These are phyloP conservation scores for Candida sithepensis DNA, from an alignment of 805 yeast genomes.

Conservation along the genomic window DNA sequence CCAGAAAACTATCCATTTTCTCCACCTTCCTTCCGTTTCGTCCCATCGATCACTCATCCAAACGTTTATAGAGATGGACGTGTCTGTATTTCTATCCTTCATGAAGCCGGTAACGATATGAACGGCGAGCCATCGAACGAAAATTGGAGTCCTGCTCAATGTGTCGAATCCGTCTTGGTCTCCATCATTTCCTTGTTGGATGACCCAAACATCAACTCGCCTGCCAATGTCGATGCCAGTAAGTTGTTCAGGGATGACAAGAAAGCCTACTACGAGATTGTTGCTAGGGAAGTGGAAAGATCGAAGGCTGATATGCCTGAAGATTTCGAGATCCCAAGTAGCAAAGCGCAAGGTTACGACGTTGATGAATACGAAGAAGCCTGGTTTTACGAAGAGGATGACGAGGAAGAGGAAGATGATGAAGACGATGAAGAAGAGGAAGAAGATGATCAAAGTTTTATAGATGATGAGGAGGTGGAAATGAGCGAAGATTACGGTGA, in stretches of 20 bases:
- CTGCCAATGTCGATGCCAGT: conserved; percentile 96
- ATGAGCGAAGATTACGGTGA: conserved; percentile 44
- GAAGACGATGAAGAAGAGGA: conserved; percentile 58
- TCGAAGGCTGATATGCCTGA: conserved; percentile 84
- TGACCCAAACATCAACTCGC: conserved; percentile 90
- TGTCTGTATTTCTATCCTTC: conserved; percentile 87
- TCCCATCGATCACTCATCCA: conserved; percentile 93
- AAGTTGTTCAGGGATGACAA: conserved; percentile 83
- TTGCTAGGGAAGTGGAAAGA: conserved; percentile 75
- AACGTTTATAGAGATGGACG: conserved; percentile 93
- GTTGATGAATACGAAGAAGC: conserved; percentile 48
- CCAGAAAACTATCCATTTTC: conserved; percentile 88
- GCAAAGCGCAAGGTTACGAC: conserved; percentile 35
- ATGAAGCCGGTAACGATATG: conserved; percentile 86
- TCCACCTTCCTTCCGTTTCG: conserved; percentile 90
- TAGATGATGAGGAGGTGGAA: conserved; percentile 42
- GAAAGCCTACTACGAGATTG: conserved; percentile 70
- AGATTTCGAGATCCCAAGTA: conserved; percentile 75
- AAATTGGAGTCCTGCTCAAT: conserved; percentile 92
- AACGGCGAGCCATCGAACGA: conserved; percentile 90
- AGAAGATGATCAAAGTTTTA: conserved; percentile 40
- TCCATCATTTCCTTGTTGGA: conserved; percentile 87
- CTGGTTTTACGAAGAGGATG: conserved; percentile 60
- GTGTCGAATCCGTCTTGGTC: conserved; percentile 85
- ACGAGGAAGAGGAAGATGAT: conserved; percentile 52